A percentile compares a stretch with the other conserved stretches of the same genome.
These are phyloP conservation scores for Globisporangium mamillatum DNA, from an alignment of 352 stramenopile species.

Conservation along the genomic window DNA sequence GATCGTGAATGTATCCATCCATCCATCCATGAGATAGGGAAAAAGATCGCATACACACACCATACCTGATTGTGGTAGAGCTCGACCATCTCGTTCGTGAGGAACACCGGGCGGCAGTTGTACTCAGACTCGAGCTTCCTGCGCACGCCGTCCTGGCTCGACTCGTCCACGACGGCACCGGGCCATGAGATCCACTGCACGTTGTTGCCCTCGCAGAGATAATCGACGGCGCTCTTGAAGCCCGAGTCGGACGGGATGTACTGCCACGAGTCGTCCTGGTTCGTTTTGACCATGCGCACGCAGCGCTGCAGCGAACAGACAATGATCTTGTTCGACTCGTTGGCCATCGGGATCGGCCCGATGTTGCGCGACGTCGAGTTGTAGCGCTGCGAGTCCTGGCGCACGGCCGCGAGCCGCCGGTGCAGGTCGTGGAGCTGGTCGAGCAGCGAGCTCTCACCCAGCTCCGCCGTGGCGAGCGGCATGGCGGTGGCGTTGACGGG, in stretches of 20 bases:
- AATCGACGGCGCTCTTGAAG: conserved; percentile 76
- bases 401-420: conserved; percentile 61
- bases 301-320: conserved; percentile 66
- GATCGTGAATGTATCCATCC: neutral
- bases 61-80: conserved; percentile 80
- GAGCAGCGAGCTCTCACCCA: conserved; percentile 70
- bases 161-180: conserved; percentile 73
- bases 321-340: conserved; percentile 80
- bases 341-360: conserved; percentile 70
- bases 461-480: conserved; percentile 25
- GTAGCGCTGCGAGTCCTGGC: conserved; percentile 73
- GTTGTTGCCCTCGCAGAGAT: conserved; percentile 70
- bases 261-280: conserved; percentile 70
- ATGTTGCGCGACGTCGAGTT: conserved; percentile 54
- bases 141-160: conserved; percentile 71
- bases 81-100: conserved; percentile 72
- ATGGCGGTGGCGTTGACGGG: neutral
- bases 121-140: conserved; percentile 78
- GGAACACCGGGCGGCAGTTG: conserved; percentile 83
- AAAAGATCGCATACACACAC: neutral
- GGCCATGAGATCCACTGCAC: conserved; percentile 91
- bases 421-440: conserved; percentile 81
- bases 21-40: neutral
- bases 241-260: conserved; percentile 64
- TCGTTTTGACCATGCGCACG: conserved; percentile 73